phyloP scores from a whole-genome alignment of 768 basidiomycete species.

The Tulasnella sp. region DNA sequence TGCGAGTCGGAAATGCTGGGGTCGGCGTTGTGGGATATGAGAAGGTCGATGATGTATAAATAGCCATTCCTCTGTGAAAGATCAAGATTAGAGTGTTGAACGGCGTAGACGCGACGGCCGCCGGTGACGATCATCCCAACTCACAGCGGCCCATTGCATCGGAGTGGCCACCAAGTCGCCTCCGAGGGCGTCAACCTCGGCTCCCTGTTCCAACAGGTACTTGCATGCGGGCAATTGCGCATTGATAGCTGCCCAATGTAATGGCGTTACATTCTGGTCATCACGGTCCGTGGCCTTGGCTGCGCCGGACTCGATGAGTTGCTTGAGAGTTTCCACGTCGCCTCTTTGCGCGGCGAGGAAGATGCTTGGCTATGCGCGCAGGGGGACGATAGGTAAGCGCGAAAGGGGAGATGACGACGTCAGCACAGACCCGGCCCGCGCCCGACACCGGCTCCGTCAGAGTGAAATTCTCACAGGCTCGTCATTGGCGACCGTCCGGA shows the following conservation, averaged over 20 bases:
- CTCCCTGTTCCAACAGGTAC: constrained; percentile 84
- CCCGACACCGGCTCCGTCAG: neutral
- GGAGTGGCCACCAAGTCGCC: constrained; percentile 94
- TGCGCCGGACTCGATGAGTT: constrained; percentile 65
- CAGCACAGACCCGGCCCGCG: neutral
- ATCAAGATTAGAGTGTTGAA: neutral
- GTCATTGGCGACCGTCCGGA: neutral
- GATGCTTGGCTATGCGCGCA: constrained; percentile 45
- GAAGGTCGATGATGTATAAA: constrained; percentile 89
- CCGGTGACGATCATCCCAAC: constrained; percentile 7
- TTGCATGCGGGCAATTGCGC: constrained; percentile 87
- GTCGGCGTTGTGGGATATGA: constrained; percentile 86
- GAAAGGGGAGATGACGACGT: neutral
- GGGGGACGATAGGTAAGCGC: neutral
- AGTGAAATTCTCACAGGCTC: neutral
- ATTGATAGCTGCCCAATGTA: constrained; percentile 99
- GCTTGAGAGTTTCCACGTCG: constrained; percentile 59
- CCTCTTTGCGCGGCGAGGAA: constrained; percentile 87
- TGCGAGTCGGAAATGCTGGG: constrained; percentile 88
- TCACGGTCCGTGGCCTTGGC: constrained; percentile 76
- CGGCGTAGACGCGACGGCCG: neutral
- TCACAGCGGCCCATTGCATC: constrained; percentile 90
- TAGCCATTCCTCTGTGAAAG: constrained; percentile 67
- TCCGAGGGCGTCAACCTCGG: constrained; percentile 89
- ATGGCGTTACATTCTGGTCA: constrained; percentile 85